Evolutionary conservation across 306 rosid species (phyloP).

Genomic region (Medicago truncatula): DNA sequence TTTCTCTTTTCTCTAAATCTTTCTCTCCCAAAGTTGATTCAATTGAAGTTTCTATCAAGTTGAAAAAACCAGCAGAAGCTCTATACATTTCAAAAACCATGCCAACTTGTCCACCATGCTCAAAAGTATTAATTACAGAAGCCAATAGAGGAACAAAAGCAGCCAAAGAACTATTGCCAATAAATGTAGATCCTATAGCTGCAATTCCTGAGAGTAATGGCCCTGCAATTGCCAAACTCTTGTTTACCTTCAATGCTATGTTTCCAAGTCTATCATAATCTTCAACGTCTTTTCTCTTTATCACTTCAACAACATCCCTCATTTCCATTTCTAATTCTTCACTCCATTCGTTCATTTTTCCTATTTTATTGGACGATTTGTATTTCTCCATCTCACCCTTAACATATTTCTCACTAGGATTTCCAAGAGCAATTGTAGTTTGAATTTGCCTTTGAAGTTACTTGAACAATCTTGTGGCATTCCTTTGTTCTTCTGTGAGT

Average conservation of each 20-base stretch:
- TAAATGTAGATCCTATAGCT: slow-evolving; percentile 55
- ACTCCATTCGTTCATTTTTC: slow-evolving; percentile 59
- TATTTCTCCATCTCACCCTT: slow-evolving; percentile 50
- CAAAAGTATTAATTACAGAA: slow-evolving; percentile 53
- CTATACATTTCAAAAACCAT: slow-evolving; percentile 81
- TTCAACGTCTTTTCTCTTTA: slow-evolving; percentile 62
- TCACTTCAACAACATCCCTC: slow-evolving; percentile 60
- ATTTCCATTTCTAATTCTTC: slow-evolving; percentile 59
- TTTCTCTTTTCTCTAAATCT: slow-evolving; percentile 37
- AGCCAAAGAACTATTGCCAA: slow-evolving; percentile 40
- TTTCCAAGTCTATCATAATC: slow-evolving; percentile 77
- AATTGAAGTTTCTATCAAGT: slow-evolving; percentile 51
- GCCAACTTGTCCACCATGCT: slow-evolving; percentile 78
- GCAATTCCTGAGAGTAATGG: slow-evolving; percentile 82
- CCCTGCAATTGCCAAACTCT: slow-evolving; percentile 63
- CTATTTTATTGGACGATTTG: neutral
- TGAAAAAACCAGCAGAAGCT: slow-evolving; percentile 59
- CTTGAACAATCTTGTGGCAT: slow-evolving; percentile 66
- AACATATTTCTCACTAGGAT: slow-evolving; percentile 51
- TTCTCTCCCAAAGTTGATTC: slow-evolving; percentile 54
- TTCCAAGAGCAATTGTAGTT: slow-evolving; percentile 44
- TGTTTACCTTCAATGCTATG: slow-evolving; percentile 63
- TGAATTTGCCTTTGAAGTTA: slow-evolving; percentile 54
- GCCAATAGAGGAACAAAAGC: slow-evolving; percentile 57
- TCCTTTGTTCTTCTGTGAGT: slow-evolving; percentile 82